Evolutionary conservation across 2,329 filamentous ascomycete genomes (phyloP).

Genomic region (Alternaria rosae): DNA sequence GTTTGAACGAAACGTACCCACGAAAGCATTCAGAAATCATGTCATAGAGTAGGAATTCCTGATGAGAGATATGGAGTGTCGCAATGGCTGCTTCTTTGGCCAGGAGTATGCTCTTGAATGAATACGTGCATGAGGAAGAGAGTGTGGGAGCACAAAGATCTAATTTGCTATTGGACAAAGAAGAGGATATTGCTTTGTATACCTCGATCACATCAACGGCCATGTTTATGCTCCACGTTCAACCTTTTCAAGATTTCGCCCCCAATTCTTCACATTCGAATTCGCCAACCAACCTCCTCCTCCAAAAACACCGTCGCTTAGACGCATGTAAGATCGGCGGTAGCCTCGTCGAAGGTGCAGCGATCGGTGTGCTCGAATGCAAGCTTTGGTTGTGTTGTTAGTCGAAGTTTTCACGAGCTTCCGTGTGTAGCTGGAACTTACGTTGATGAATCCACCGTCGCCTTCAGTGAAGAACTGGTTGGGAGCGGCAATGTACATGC

Average conservation of each 20-base stretch:
- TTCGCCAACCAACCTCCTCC: neutral
- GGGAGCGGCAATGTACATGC: slow-evolving; percentile 11
- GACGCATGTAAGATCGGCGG: slow-evolving; percentile 12
- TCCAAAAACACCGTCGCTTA: neutral
- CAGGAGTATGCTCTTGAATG: neutral
- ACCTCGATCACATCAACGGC: neutral
- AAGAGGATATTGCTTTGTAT: neutral
- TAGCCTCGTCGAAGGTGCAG: slow-evolving; percentile 13
- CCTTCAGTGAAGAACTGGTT: slow-evolving; percentile 14
- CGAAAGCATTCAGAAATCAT: neutral
- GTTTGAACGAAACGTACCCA: neutral
- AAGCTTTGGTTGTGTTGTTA: neutral
- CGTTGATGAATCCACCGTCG: slow-evolving; percentile 5
- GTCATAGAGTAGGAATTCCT: neutral
- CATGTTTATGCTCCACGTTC: neutral
- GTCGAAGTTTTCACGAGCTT: neutral
- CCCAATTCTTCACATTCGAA: neutral
- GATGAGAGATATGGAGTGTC: neutral
- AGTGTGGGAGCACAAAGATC: neutral
- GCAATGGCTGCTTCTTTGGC: neutral
- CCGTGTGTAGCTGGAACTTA: neutral
- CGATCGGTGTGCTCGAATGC: slow-evolving; percentile 3
- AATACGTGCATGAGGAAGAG: neutral
- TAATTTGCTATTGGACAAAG: neutral
- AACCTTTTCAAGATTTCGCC: neutral